Evolutionary conservation across 257 asterid species (phyloP).

Genomic region (Ilex aquifolium): DNA sequence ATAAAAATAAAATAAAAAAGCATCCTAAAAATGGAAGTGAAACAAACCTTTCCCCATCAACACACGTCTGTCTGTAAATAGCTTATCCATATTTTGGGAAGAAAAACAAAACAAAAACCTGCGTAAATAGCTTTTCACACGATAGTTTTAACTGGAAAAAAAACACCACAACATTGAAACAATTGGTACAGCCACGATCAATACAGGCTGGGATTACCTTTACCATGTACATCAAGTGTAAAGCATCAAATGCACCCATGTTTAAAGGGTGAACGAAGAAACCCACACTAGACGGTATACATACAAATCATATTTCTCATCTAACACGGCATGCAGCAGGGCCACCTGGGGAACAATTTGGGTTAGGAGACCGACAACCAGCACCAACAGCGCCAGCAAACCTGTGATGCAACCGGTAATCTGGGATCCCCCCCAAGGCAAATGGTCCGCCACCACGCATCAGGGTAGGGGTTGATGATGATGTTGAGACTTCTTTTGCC

Average conservation of each 20-base stretch:
- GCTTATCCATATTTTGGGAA: too few species aligned
- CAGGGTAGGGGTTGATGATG: conserved; percentile 40
- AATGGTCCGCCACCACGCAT: conserved; percentile 56
- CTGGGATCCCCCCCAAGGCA: conserved; percentile 49
- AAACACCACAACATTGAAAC: background rate
- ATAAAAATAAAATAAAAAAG: too few species aligned
- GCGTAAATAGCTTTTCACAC: too few species aligned
- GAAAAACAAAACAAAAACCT: too few species aligned
- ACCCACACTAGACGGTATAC: conserved; percentile 9
- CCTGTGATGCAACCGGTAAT: conserved; percentile 57
- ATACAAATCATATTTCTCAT: conserved; percentile 35
- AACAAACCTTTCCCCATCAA: too few species aligned
- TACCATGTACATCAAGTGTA: conserved; percentile 22
- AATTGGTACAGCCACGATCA: background rate
- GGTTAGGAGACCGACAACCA: conserved; percentile 68
- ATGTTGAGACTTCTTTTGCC: conserved; percentile 44
- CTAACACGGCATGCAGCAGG: conserved; percentile 77
- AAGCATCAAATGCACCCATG: conserved; percentile 19
- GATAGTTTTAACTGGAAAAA: too few species aligned
- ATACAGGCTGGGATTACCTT: background rate
- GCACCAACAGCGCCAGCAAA: conserved; percentile 51
- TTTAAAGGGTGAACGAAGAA: background rate
- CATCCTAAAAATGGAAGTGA: too few species aligned
- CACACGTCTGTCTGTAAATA: too few species aligned
- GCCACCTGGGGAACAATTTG: conserved; percentile 68